Evolutionary conservation across 257 asterid genomes (phyloP), one percentile per base, ranked within the genome.

Genomic region (Cruciata laevipes): DNA sequence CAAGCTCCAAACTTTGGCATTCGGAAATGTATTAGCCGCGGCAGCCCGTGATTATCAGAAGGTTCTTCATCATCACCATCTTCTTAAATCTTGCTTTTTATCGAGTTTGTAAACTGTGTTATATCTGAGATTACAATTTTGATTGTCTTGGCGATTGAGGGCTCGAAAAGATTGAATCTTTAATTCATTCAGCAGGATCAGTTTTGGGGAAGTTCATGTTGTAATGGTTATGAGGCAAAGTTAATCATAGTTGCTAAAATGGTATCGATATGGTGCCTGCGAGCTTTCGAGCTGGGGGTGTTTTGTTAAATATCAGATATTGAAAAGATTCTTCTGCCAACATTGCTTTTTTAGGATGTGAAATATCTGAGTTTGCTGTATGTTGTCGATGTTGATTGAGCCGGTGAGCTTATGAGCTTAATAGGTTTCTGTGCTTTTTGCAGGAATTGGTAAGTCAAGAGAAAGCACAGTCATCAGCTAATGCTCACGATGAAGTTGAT

Each of bases 31-130:
- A 9, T 62, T 93, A 86, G 99, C 97, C 42, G 97, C 99, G 27
- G 99, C 99, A n/a, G 99, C 97, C 70, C 96, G 97, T 67, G 97
- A 93, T 86, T 90, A 90, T 73, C 91, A 93, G 63, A 93, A 90
- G 96, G 99, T 92, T n/a, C 20, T 8, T 61, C 2, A 11, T 61
- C 2, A 11, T 38, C 20, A 10, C 30, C n/a, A 33, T 5, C 37
- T 64, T 35, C 21, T 17, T 56, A 23, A 55, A 24, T 61, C 25
- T 61, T 62, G 33, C 40, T 47, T 40, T 51, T 42, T 57, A 8
- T 42, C 16, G 24, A 7, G 21, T 65, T 69, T 61, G 11, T 8
- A 3, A 20, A 37, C 42, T 37, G 42, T 42, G 3, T 12, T 12
- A 6, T 65, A 18, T 62, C 14, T n/a, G 32, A 7, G 11, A 49